These are phyloP conservation scores for Vitis rotundifolia DNA, from an alignment of 164 flowering plant genomes.

Conservation along the genomic window DNA sequence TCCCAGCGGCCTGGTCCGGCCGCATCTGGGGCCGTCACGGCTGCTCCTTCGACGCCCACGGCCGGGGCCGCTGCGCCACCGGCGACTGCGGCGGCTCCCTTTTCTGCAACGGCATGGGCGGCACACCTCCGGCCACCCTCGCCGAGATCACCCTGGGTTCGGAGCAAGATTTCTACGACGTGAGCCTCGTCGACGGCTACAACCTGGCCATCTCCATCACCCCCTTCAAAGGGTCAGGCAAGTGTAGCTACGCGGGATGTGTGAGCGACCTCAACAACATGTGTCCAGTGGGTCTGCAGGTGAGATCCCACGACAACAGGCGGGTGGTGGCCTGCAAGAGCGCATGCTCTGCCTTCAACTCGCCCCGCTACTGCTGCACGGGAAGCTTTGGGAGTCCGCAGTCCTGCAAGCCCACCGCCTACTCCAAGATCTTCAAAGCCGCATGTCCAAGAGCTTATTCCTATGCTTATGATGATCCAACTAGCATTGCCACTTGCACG, in stretches of 20 bases:
- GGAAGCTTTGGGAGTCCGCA: constrained; percentile 79
- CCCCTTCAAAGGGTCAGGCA: constrained; percentile 62
- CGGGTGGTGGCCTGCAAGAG: constrained; percentile 87
- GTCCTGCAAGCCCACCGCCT: constrained; percentile 87
- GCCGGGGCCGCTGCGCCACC: constrained; percentile 78
- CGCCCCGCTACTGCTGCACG: constrained; percentile 88
- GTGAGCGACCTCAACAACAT: constrained; percentile 80
- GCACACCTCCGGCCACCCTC: constrained; percentile 87
- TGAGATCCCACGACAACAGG: constrained; percentile 48
- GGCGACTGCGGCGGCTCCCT: constrained; percentile 91
- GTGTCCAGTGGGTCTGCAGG: constrained; percentile 89
- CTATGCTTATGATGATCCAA: constrained; percentile 94
- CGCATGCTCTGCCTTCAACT: constrained; percentile 86
- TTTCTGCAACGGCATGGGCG: constrained; percentile 81
- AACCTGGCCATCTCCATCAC: constrained; percentile 74
- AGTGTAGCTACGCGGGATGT: constrained; percentile 85
- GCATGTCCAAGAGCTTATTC: constrained; percentile 95
- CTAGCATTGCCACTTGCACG: constrained; percentile 87
- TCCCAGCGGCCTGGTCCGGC: constrained; percentile 87
- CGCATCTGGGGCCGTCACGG: constrained; percentile 97
- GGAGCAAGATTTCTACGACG: constrained; percentile 88
- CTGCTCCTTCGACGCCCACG: constrained; percentile 67
- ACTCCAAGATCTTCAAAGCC: constrained; percentile 80
- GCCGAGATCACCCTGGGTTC: constrained; percentile 87
- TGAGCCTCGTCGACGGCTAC: constrained; percentile 93